Conservation (phyloP, 2,329 filamentous ascomycete genomes). For the Botrytis fabae region DNA sequence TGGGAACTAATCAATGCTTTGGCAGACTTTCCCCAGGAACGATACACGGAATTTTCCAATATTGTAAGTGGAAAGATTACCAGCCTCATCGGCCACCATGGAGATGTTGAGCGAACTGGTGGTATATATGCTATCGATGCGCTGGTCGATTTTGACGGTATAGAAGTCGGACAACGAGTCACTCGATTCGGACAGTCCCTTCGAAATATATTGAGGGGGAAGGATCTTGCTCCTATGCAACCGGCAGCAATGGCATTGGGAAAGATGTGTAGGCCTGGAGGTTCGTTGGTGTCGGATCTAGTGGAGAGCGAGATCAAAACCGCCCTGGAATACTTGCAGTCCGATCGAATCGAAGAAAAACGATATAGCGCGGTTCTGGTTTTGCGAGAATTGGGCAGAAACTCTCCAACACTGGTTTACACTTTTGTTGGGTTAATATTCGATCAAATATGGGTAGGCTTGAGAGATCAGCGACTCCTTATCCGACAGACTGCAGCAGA, state of each 20-base stretch:
- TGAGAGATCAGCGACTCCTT: conserved; percentile 84
- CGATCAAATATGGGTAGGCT: conserved; percentile 92
- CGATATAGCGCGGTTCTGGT: conserved; percentile 92
- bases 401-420: conserved; percentile 94
- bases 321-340: conserved; percentile 93
- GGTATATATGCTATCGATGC: conserved; percentile 90
- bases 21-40: conserved; percentile 74
- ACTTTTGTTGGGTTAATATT: conserved; percentile 93
- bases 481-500: conserved; percentile 92
- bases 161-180: conserved; percentile 90
- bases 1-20: background rate
- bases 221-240: conserved; percentile 88
- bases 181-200: conserved; percentile 92
- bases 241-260: conserved; percentile 86
- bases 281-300: conserved; percentile 89
- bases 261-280: conserved; percentile 86
- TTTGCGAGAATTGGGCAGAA: conserved; percentile 84
- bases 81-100: conserved; percentile 77
- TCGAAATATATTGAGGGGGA: conserved; percentile 82
- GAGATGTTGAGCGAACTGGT: conserved; percentile 85
- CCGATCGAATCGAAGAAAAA: conserved; percentile 88
- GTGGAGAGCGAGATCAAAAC: conserved; percentile 97
- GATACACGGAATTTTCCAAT: conserved; percentile 72
- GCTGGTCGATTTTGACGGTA: conserved; percentile 93
- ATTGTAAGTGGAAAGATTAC: conserved; percentile 66